Base-by-base conservation (phyloP, 2,329 filamentous ascomycete genomes). In the Chaetomium olivaceum region DNA sequence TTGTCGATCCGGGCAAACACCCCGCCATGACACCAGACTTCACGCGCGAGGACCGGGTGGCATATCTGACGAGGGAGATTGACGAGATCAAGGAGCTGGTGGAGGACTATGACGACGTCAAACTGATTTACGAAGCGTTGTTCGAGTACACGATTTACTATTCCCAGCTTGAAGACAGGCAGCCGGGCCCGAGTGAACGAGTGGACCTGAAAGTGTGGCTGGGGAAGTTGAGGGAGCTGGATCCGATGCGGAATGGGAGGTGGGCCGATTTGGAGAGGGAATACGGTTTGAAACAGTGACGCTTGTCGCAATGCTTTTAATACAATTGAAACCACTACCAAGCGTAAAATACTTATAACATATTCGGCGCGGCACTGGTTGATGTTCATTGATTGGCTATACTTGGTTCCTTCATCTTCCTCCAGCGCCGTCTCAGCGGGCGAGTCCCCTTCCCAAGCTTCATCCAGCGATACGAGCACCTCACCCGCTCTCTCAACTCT, bases 121-220 rank as follows among this genome's bases (percentile, higher is more conserved):
- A 97, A 78, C 95, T 92, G 86, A 91, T 97, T 54, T 96, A 97
- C 74, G 91, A 96, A 77, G 90, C 90, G 5, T 80, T 98, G 59
- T 83, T 98, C 27, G 87, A 92, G 68, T 93, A 92, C 73, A 88
- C 89, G 0, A 74, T 89, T 33, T 79, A 81, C 36, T 76, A 90
- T n/a, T 82, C 81, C 63, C 76, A 77, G n/a, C 73, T 91, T 67
- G 83, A 83, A 71, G 77, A 78, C 77, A 72, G 78, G 55, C 73
- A 76, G 65, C 82, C 75, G 3, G 69, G 70, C 11, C 64, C 68
- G 1, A 74, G 79, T 6, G 81, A 85, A 68, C 77, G 77, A 66
- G 72, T 73, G 9, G 81, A 86, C 58, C 76, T 89, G 51, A 62
- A 46, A 8, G 33, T 69, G 54, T 91, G 88, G 91, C 77, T 96